These are phyloP conservation scores for Globisporangium radiosum DNA, from an alignment of 352 stramenopile genomes.

Conservation along the genomic window DNA sequence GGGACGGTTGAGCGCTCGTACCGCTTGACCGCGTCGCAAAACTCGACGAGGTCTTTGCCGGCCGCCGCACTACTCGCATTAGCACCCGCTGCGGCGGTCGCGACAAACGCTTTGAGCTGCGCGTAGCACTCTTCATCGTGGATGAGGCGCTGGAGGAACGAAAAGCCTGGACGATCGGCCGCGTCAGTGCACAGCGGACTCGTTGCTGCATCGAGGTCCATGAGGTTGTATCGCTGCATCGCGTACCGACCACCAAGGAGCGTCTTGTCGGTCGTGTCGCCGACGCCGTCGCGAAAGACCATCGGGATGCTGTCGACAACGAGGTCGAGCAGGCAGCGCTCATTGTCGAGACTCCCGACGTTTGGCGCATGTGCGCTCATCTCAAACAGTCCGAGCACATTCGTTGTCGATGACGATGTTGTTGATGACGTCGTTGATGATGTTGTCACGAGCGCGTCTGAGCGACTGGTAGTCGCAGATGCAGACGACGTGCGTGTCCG, in stretches of 20 bases:
- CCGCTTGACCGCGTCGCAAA: constrained; percentile 79
- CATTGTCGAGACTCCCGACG: constrained; percentile 71
- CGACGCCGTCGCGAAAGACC: constrained; percentile 80
- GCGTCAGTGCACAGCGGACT: constrained; percentile 62
- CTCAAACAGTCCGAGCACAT: constrained; percentile 72
- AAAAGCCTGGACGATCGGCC: constrained; percentile 60
- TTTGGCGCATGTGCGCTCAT: constrained; percentile 69
- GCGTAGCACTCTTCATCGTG: constrained; percentile 87
- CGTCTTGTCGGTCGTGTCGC: constrained; percentile 84
- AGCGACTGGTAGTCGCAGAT: not conserved
- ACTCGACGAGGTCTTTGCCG: constrained; percentile 70
- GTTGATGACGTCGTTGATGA: too few relatives aligned
- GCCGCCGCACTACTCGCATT: constrained; percentile 11
- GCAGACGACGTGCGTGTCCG: not conserved
- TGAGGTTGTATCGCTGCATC: constrained; percentile 67
- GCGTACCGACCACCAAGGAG: constrained; percentile 73
- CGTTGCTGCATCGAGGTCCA: constrained; percentile 37
- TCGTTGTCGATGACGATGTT: constrained; percentile 16
- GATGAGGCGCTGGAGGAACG: constrained; percentile 82
- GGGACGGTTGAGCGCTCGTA: constrained; percentile 66
- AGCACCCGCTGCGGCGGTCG: constrained; percentile 35
- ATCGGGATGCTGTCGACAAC: constrained; percentile 83
- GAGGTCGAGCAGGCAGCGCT: constrained; percentile 70
- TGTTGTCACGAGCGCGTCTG: too few relatives aligned
- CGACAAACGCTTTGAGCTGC: constrained; percentile 68